Conservation (phyloP, 768 basidiomycete genomes). For the Hericium rajendrae region DNA sequence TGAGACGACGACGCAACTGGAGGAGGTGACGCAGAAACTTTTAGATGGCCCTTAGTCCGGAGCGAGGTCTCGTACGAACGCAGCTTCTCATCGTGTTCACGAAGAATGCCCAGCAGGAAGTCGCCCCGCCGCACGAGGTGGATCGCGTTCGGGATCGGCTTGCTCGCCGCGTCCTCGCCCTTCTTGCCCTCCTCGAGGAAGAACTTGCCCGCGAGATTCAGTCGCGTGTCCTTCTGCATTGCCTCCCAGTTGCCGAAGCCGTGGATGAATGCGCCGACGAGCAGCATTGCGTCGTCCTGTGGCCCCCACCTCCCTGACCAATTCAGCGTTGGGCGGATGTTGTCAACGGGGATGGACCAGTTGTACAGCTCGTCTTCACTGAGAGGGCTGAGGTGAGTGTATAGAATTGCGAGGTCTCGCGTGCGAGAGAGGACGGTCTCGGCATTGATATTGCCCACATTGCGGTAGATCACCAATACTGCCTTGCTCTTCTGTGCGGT, state of each 20-base stretch:
- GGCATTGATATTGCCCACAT: slow-evolving; percentile 91
- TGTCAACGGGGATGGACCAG: slow-evolving; percentile 87
- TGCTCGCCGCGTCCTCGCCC: slow-evolving; percentile 71
- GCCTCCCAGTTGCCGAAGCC: slow-evolving; percentile 97
- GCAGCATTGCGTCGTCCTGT: slow-evolving; percentile 87
- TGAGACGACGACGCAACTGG: slow-evolving; percentile 61
- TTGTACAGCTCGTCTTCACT: slow-evolving; percentile 56
- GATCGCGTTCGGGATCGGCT: slow-evolving; percentile 94
- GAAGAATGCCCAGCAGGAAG: slow-evolving; percentile 76
- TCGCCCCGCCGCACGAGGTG: slow-evolving; percentile 96
- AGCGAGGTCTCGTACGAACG: slow-evolving; percentile 80
- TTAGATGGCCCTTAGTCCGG: slow-evolving; percentile 58
- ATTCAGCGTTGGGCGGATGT: slow-evolving; percentile 86
- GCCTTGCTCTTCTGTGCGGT: slow-evolving; percentile 97
- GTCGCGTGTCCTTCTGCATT: slow-evolving; percentile 80
- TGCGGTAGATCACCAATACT: slow-evolving; percentile 83
- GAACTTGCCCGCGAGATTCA: slow-evolving; percentile 86
- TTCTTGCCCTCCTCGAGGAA: slow-evolving; percentile 98
- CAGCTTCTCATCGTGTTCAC: slow-evolving; percentile 86
- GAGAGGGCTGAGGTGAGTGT: slow-evolving; percentile 63
- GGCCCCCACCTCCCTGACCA: slow-evolving; percentile 96
- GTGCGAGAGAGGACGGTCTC: slow-evolving; percentile 90
- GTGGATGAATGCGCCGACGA: slow-evolving; percentile 87
- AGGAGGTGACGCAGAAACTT: slow-evolving; percentile 72
- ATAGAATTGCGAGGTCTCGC: slow-evolving; percentile 82